Percentiles rank a stretch among this genome's conserved stretches.
These are phyloP conservation scores for Russula dissimulans DNA, from an alignment of 768 basidiomycete genomes.

Conservation along the genomic window DNA sequence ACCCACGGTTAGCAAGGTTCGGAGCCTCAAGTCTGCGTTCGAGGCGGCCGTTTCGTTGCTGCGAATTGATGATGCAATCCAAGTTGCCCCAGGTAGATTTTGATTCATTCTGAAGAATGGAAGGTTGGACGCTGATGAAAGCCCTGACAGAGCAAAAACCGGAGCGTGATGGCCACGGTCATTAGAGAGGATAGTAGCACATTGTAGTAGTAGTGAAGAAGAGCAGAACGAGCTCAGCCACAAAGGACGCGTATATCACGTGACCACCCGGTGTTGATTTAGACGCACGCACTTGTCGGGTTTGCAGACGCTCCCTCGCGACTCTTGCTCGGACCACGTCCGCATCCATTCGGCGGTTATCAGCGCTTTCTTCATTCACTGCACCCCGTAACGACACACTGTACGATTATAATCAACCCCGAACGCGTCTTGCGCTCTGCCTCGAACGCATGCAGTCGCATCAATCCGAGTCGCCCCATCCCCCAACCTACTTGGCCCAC, in stretches of 20 bases:
- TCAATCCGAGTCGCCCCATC: slow-evolving; percentile 38
- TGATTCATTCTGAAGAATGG: neutral
- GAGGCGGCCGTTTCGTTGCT: slow-evolving; percentile 92
- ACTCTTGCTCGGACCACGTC: neutral
- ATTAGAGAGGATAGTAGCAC: slow-evolving; percentile 29
- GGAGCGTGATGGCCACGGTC: slow-evolving; percentile 69
- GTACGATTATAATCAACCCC: slow-evolving; percentile 27
- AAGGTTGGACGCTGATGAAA: neutral
- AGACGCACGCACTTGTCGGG: neutral
- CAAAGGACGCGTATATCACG: slow-evolving; percentile 14
- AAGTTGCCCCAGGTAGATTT: slow-evolving; percentile 65
- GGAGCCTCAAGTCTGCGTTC: slow-evolving; percentile 93
- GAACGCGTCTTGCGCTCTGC: slow-evolving; percentile 1
- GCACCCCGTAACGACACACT: neutral
- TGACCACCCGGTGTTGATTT: neutral
- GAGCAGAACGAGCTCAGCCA: neutral
- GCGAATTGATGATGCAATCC: slow-evolving; percentile 94
- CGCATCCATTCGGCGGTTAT: neutral
- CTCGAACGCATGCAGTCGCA: slow-evolving; percentile 18
- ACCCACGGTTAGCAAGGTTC: slow-evolving; percentile 95
- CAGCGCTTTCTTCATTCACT: neutral
- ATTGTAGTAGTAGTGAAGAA: neutral
- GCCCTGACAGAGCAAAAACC: slow-evolving; percentile 51
- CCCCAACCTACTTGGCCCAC: slow-evolving; percentile 41
- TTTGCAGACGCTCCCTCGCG: too few species aligned